Base-by-base conservation (phyloP, 2,329 filamentous ascomycete species). In the Xylogone sp. region DNA sequence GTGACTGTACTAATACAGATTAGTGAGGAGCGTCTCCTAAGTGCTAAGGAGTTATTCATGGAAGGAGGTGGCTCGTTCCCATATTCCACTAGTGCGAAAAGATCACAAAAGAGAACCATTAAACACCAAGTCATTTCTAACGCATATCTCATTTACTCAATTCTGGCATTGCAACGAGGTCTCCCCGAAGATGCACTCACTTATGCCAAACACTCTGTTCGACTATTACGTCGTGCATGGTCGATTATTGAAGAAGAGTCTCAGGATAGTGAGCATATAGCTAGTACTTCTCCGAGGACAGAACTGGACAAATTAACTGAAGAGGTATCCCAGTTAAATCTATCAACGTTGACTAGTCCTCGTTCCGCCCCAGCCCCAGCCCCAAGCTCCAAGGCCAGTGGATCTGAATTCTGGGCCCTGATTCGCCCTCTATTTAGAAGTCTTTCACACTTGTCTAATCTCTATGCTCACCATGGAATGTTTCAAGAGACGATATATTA, bases 401-500 rank as follows among this genome's bases (percentile, higher is more conserved):
- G 84, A 48, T 83, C 90, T 1, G 78, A 81, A 2, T 91, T 93
- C 61, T 97, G 93, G 93, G 76, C 79, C 5, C 75, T 96, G 19
- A 84, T 94, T 7, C 81, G 83, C 22, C 83, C 86, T 1, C 77
- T 97, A 19, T 85, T 91, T 60, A 79, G 82, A 24, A 83, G 84
- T 51, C 74, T 96, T 13, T 70, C 85, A 53, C 85, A 91, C 52
- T 79, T 96, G 2, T 90, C 90, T 0, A 79, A 80, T 3, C 75
- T 96, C 1, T 96, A 92, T 60, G 83, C 87, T 1, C 87, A 96
- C 57, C 81, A 94, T 56, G 94, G 94, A 22, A 81, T 96, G 70
- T 90, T 91, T 57, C 85, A 90, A 54, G 93, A 97, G 66, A 93
- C 93, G 2, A 72, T 93, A 1, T 94, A 92, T 65, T 95, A 96